These are phyloP conservation scores for Calocera viscosa DNA, from an alignment of 768 basidiomycete species.

Conservation along the genomic window DNA sequence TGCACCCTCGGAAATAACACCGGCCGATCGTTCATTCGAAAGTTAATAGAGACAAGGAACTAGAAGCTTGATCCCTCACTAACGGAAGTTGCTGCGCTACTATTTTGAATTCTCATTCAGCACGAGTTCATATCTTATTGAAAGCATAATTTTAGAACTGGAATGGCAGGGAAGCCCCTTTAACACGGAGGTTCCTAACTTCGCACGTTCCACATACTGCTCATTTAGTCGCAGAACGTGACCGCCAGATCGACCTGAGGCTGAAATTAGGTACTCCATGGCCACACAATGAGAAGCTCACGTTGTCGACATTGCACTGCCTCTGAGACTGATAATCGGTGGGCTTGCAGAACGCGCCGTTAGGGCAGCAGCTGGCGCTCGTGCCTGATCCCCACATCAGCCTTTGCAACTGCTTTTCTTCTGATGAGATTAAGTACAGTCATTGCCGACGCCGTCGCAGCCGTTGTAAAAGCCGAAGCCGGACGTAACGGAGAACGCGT, in stretches of 20 bases:
- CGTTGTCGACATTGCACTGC: conserved; percentile 35
- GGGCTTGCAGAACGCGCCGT: conserved; percentile 35
- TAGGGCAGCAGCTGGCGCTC: conserved; percentile 25
- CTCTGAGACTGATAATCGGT: conserved; percentile 39
- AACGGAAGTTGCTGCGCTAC: too few relatives aligned
- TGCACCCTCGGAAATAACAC: too few relatives aligned
- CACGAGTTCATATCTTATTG: too few relatives aligned
- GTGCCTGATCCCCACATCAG: conserved; percentile 25
- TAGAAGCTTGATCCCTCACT: too few relatives aligned
- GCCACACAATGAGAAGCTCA: conserved; percentile 26
- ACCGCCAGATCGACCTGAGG: conserved; percentile 37
- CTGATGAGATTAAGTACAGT: conserved; percentile 27
- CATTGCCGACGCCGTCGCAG: conserved; percentile 36
- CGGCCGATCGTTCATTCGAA: too few relatives aligned
- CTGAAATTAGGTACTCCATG: background rate
- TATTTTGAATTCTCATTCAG: too few relatives aligned
- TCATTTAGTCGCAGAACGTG: conserved; percentile 33
- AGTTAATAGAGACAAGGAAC: too few relatives aligned
- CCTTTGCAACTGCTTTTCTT: background rate
- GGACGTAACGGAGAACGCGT: conserved; percentile 14
- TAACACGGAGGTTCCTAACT: too few relatives aligned
- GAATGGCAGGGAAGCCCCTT: too few relatives aligned
- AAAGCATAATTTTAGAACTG: too few relatives aligned
- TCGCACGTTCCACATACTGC: too few relatives aligned
- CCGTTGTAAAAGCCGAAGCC: conserved; percentile 28